phyloP scores from a whole-genome alignment of 306 rosid species.

The Medicago lupulina region DNA sequence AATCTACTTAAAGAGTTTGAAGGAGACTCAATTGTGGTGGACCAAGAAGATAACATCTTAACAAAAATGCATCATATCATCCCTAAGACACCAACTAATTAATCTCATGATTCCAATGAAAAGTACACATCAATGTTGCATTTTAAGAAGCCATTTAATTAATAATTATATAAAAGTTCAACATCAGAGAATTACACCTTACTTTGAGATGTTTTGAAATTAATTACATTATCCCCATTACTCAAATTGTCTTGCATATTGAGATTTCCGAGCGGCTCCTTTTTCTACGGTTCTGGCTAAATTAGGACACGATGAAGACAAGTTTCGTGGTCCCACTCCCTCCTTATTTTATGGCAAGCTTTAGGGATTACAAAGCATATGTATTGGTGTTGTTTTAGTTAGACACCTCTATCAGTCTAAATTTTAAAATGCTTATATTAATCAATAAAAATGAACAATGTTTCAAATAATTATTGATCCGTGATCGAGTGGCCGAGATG shows the following conservation, averaged over 20 bases:
- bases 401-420: neutral
- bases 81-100: too few relatives aligned
- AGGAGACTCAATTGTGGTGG: too few relatives aligned
- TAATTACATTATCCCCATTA: neutral
- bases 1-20: too few relatives aligned
- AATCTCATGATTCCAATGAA: too few relatives aligned
- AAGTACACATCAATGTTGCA: neutral
- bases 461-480: neutral
- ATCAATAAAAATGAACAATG: slow-evolving; percentile 10
- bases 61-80: too few relatives aligned
- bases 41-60: too few relatives aligned
- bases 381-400: neutral
- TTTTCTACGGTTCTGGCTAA: neutral
- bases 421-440: neutral
- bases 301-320: neutral
- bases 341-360: slow-evolving; percentile 45
- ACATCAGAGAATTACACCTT: neutral
- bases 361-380: slow-evolving; percentile 26
- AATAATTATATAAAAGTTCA: neutral
- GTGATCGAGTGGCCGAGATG: too few relatives aligned
- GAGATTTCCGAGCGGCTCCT: slow-evolving; percentile 1
- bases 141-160: neutral
- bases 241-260: slow-evolving; percentile 22
- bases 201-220: neutral
- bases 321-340: slow-evolving; percentile 39